Evolutionary conservation across 23 red algal genomes (phyloP).

Genomic region (Pyropia haitanensis): DNA sequence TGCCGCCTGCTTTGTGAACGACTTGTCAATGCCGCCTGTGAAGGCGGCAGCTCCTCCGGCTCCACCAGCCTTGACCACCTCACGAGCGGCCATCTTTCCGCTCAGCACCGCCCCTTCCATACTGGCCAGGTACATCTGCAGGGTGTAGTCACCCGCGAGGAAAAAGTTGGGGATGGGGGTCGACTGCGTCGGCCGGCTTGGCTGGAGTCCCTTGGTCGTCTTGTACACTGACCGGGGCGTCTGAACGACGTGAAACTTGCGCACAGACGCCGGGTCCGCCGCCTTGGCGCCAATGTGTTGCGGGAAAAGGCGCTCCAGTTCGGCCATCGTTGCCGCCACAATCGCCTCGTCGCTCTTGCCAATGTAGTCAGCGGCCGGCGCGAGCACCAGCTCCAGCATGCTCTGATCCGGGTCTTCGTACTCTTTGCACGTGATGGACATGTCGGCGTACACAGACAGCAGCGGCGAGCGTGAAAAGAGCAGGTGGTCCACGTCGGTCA

Average conservation of each 20-base stretch:
- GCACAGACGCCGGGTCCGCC: slow-evolving; percentile 28
- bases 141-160: slow-evolving; percentile 90
- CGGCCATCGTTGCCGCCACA: slow-evolving; percentile 64
- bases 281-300: slow-evolving; percentile 71
- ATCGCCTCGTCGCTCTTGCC: slow-evolving; percentile 73
- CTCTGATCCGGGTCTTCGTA: slow-evolving; percentile 61
- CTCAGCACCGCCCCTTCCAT: slow-evolving; percentile 95
- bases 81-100: slow-evolving; percentile 83
- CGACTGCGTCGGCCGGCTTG: slow-evolving; percentile 70
- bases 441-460: slow-evolving; percentile 95
- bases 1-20: too few relatives aligned
- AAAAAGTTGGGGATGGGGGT: slow-evolving; percentile 94
- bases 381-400: slow-evolving; percentile 90
- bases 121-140: slow-evolving; percentile 90
- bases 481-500: slow-evolving; percentile 92
- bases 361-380: slow-evolving; percentile 85
- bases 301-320: slow-evolving; percentile 86
- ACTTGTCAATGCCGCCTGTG: too few relatives aligned
- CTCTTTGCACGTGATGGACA: slow-evolving; percentile 93
- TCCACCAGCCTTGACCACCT: slow-evolving; percentile 30
- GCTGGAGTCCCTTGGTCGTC: slow-evolving; percentile 77
- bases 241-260: slow-evolving; percentile 90
- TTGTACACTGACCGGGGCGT: slow-evolving; percentile 94
- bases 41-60: too few relatives aligned
- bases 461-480: slow-evolving; percentile 91